These are phyloP conservation scores for Myxozyma geophila DNA, from an alignment of 805 yeast genomes.

Conservation along the genomic window DNA sequence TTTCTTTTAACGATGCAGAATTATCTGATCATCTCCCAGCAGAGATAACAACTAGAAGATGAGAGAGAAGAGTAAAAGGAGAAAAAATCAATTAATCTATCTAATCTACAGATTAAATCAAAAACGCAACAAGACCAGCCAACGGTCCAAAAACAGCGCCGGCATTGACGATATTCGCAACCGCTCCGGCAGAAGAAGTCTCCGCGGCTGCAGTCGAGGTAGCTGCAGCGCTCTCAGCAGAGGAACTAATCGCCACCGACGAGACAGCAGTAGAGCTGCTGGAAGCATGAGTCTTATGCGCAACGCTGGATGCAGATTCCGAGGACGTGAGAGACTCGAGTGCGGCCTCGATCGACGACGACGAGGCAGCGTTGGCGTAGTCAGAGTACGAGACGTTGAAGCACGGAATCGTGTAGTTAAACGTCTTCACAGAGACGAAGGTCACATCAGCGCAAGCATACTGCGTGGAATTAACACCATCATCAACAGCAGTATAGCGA, in stretches of 20 bases:
- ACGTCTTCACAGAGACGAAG: conserved; percentile 44
- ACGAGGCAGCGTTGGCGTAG: conserved; percentile 18
- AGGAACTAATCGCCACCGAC: conserved; percentile 1
- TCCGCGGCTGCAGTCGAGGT: neutral
- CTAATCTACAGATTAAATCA: neutral
- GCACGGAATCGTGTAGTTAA: conserved; percentile 32
- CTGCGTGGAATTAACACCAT: conserved; percentile 48
- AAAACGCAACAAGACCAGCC: conserved; percentile 7
- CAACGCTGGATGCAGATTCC: neutral
- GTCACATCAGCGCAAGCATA: conserved; percentile 53
- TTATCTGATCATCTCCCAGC: neutral
- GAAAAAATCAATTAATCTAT: neutral
- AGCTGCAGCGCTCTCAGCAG: neutral
- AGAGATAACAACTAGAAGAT: neutral
- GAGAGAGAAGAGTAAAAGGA: neutral
- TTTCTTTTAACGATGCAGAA: no score
- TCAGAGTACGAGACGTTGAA: conserved; percentile 32
- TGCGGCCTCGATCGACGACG: conserved; percentile 7
- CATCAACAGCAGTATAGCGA: conserved; percentile 51
- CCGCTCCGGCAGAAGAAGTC: conserved; percentile 8
- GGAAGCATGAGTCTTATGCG: neutral
- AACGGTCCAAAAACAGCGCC: conserved; percentile 6
- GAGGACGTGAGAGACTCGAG: conserved; percentile 4
- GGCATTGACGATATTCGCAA: conserved; percentile 2
- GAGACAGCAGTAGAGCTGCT: conserved; percentile 2